Conservation (phyloP, 2,329 filamentous ascomycete genomes). For the Ophiostoma montium region DNA sequence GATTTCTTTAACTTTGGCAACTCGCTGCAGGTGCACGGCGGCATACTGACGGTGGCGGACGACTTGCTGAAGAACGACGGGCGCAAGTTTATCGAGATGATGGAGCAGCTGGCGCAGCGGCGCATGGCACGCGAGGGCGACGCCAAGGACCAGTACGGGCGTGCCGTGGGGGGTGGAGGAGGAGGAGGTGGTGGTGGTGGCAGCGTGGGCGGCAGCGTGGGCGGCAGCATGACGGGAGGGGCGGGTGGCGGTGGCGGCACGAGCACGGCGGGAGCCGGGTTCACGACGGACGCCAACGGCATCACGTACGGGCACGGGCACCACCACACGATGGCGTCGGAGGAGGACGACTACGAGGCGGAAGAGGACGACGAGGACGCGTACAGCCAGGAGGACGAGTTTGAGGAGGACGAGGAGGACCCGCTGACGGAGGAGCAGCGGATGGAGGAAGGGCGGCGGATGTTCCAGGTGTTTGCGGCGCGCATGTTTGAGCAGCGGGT, state of each 20-base stretch:
- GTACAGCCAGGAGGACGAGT: slow-evolving; percentile 50
- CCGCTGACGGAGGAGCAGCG: slow-evolving; percentile 96
- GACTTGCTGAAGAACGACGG: slow-evolving; percentile 97
- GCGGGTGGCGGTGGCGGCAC: background rate
- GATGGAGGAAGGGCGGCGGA: slow-evolving; percentile 94
- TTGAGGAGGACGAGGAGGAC: slow-evolving; percentile 85
- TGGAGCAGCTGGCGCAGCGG: slow-evolving; percentile 96
- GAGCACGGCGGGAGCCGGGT: background rate
- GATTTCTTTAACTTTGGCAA: slow-evolving; percentile 98
- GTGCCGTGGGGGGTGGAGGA: background rate
- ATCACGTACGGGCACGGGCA: slow-evolving; percentile 52
- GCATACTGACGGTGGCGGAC: slow-evolving; percentile 96
- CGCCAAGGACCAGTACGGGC: slow-evolving; percentile 53
- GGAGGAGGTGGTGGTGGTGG: slow-evolving; percentile 14
- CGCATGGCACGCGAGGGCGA: slow-evolving; percentile 96
- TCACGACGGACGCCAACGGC: background rate
- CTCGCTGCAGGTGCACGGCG: slow-evolving; percentile 90
- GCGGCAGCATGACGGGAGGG: too few relatives aligned
- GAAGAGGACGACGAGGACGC: slow-evolving; percentile 43
- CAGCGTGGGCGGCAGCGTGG: slow-evolving; percentile 35
- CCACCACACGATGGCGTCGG: slow-evolving; percentile 40
- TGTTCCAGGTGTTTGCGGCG: slow-evolving; percentile 99
- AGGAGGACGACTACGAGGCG: slow-evolving; percentile 34
- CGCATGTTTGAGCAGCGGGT: slow-evolving; percentile 99
- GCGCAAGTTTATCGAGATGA: slow-evolving; percentile 99